Evolutionary conservation across 2,329 filamentous ascomycete genomes (phyloP), one percentile per base, ranked within the genome.

Genomic region (Plenodomus biglobosus): DNA sequence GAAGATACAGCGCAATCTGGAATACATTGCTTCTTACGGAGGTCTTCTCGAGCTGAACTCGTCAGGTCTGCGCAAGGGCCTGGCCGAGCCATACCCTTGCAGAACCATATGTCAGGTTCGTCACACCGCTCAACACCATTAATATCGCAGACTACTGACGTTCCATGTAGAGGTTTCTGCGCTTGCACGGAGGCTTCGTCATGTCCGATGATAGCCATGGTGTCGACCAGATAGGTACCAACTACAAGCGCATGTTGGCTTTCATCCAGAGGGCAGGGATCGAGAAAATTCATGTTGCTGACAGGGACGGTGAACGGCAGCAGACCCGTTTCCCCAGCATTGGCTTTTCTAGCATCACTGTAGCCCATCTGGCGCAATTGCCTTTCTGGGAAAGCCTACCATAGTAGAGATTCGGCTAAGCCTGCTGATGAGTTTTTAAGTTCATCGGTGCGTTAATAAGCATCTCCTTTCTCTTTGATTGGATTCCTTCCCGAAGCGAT

Each of bases 181-280:
- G 73, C 7, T 79, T 89, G 62, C 86, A 86, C 19, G 92, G 94
- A 19, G 83, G 82, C 51, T 95, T 97, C 72, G 95, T 90, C 44
- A 80, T 99, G 61, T 96, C 90, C 6, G 94, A 99, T 70, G 94
- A 99, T 73, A 96, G 91, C 70, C 94, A 99, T 75, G 89, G 89
- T 34, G 81, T 90, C 49, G 87, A 82, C 2, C 92, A 99, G 68
- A 81, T 99, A 4, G 90, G 85, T n/a, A 85, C 90, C 42, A 92
- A 95, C 68, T 97, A 94, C 74, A 66, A 70, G 38, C 82, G 81
- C 35, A 84, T 88, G 4, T 73, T 95, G 48, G 78, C 82, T 1
- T 96, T 88, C 69, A 75, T 95, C 46, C 79, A 84, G 55, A 79
- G 76, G 50, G 74, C 90, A 11, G 85, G 85, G 3, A 83, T 92